Base-by-base conservation (phyloP, 495 filamentous ascomycete species). In the Alectoria sarmentosa region DNA sequence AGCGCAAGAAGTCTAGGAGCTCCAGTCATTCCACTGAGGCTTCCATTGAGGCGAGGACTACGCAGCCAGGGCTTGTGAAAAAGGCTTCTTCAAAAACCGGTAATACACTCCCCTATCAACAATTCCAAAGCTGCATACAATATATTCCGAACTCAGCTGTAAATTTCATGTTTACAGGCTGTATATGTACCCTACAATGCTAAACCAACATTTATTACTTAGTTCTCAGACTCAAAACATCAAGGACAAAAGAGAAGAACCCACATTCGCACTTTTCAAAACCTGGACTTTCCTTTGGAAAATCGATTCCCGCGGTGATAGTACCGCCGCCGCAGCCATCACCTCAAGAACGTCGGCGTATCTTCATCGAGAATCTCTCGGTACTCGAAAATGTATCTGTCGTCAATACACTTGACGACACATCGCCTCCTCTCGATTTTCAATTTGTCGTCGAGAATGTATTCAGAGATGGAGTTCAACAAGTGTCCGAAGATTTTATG, bases 371-470 rank as follows among this genome's bases (percentile, higher is more conserved):
- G 0, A 67, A 71, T 37, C 59, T 69, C 0, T 41, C 39, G 9
- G 57, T 59, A 13, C 32, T 71, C 4, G 4, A 46, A 7, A 63
- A 64, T 19, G 49, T 69, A 6, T 64, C 38, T 13, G 14, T 71
- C 3, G 23, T 41, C 1, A 71, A 71, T 36, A 64, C 65, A 23
- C 41, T 69, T 34, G 69, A 71, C 46, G 49, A 71, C n/a, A 42
- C 63, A 5, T 65, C 63, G 3, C 68, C 68, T 3, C 65, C 65
- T 17, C 15, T 60, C 11, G 46, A 75, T 52, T 82, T 82, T 64
- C 73, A 73, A 19, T 83, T 83, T n/a, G 68, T 78, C 5, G 74
- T 76, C 34, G 66, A 74, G 10, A 77, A 79, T 60, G 70, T 75
- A n/a, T 60, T 81, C 0, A 68, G 70, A 0, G 65, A 73, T 7